Conservation (phyloP, 2,329 filamentous ascomycete genomes). For the Acrodontium crateriforme region DNA sequence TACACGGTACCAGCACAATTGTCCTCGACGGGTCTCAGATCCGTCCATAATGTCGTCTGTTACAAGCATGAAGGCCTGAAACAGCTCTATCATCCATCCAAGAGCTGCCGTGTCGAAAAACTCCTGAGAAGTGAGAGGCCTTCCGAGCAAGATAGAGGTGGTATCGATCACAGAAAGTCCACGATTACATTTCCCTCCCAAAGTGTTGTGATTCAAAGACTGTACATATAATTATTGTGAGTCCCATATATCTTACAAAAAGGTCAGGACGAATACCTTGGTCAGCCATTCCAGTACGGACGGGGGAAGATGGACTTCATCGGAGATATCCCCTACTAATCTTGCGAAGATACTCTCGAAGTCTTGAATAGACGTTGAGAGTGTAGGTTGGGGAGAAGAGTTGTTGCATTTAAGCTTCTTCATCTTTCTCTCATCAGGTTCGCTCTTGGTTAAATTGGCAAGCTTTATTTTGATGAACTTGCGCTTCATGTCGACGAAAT, state of each 20-base stretch:
- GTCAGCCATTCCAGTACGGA: slow-evolving; percentile 78
- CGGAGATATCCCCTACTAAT: slow-evolving; percentile 69
- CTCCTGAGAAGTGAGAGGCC: slow-evolving; percentile 61
- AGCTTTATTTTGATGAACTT: too few relatives aligned
- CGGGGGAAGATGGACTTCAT: slow-evolving; percentile 69
- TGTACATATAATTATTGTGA: slow-evolving; percentile 25
- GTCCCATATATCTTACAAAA: slow-evolving; percentile 8
- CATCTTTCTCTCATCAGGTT: too few relatives aligned
- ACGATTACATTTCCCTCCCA: slow-evolving; percentile 96
- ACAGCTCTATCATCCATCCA: slow-evolving; percentile 97
- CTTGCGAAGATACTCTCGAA: slow-evolving; percentile 86
- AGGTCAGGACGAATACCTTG: slow-evolving; percentile 39
- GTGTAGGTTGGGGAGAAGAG: too few relatives aligned
- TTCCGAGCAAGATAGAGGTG: slow-evolving; percentile 60
- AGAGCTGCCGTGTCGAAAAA: slow-evolving; percentile 80
- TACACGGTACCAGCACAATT: slow-evolving; percentile 92
- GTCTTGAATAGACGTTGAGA: too few relatives aligned
- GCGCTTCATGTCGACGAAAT: too few relatives aligned
- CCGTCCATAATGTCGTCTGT: slow-evolving; percentile 98
- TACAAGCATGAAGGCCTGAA: slow-evolving; percentile 97
- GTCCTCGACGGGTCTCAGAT: slow-evolving; percentile 84
- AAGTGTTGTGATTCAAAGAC: slow-evolving; percentile 72
- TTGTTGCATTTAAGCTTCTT: too few relatives aligned
- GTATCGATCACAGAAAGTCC: slow-evolving; percentile 97
- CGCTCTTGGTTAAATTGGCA: too few relatives aligned